Conservation (phyloP, 345 rosid genomes). For the Passiflora organensis region DNA sequence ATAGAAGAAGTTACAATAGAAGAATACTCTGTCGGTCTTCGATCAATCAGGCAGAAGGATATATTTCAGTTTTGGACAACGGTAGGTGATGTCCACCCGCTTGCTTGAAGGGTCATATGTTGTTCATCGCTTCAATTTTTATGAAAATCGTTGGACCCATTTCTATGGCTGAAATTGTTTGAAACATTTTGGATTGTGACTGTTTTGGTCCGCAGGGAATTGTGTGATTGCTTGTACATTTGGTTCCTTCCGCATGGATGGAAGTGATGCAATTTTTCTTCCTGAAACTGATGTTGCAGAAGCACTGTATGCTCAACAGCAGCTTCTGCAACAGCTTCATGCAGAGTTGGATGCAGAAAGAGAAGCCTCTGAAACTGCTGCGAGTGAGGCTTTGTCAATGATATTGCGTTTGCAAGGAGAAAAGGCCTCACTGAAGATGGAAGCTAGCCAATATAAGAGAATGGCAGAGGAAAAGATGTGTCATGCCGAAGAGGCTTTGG, state of each 20-base stretch:
- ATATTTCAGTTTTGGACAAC: too few relatives aligned
- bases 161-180: too few relatives aligned
- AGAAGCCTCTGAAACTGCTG: conserved; percentile 70
- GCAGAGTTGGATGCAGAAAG: conserved; percentile 75
- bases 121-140: too few relatives aligned
- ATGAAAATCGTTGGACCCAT: too few relatives aligned
- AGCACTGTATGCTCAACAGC: conserved; percentile 64
- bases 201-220: not conserved
- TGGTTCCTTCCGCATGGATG: conserved; percentile 34
- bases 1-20: too few relatives aligned
- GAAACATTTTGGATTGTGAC: too few relatives aligned
- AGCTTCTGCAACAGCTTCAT: conserved; percentile 65
- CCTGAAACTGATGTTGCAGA: conserved; percentile 43
- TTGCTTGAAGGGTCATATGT: too few relatives aligned
- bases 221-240: not conserved
- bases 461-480: conserved; percentile 75
- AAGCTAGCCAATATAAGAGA: conserved; percentile 83
- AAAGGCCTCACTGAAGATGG: conserved; percentile 71
- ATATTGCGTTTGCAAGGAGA: conserved; percentile 82
- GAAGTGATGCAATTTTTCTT: conserved; percentile 23
- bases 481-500: conserved; percentile 76
- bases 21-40: too few relatives aligned
- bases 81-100: too few relatives aligned
- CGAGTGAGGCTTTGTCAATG: conserved; percentile 83
- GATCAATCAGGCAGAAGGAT: too few relatives aligned